These are phyloP conservation scores for Auxenochlorella pyrenoidosa DNA, from an alignment of 139 green algal species.

Conservation along the genomic window DNA sequence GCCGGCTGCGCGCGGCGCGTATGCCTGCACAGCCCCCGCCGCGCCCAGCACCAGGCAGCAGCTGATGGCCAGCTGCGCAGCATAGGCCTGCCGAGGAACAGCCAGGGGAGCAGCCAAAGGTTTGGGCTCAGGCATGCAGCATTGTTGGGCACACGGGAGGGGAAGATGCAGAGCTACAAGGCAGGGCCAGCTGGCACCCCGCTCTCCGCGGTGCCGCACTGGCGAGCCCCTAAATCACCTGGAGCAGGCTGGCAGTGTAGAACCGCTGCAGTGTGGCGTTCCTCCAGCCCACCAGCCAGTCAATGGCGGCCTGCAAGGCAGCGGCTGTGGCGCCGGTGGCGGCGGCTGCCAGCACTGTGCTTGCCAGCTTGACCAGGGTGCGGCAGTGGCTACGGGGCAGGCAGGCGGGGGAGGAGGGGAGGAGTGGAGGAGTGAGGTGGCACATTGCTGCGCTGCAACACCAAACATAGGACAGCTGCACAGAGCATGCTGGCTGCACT, in stretches of 20 bases:
- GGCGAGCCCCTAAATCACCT: no score
- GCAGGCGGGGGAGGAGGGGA: neutral
- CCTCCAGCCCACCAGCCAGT: slow-evolving; percentile 10
- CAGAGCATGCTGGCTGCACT: no score
- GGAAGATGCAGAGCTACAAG: no score
- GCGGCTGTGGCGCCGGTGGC: slow-evolving; percentile 8
- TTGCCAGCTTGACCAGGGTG: neutral
- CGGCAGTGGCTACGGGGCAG: neutral
- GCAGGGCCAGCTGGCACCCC: no score
- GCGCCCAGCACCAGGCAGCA: neutral
- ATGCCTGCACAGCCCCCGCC: neutral
- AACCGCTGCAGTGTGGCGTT: slow-evolving; percentile 21
- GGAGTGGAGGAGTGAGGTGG: neutral
- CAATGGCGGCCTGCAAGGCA: neutral
- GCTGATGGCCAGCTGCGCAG: slow-evolving; percentile 8
- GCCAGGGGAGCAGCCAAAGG: no score
- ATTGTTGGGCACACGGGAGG: no score
- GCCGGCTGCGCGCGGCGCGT: slow-evolving; percentile 4
- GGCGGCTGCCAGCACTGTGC: neutral
- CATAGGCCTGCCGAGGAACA: neutral
- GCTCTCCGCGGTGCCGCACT: no score
- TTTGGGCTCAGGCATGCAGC: neutral
- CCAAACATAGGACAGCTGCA: no score
- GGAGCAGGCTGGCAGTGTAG: neutral
- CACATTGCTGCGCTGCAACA: neutral